Evolutionary conservation across 345 rosid species (phyloP), one percentile per base, ranked within the genome.

Genomic region (Citropsis articulata): DNA sequence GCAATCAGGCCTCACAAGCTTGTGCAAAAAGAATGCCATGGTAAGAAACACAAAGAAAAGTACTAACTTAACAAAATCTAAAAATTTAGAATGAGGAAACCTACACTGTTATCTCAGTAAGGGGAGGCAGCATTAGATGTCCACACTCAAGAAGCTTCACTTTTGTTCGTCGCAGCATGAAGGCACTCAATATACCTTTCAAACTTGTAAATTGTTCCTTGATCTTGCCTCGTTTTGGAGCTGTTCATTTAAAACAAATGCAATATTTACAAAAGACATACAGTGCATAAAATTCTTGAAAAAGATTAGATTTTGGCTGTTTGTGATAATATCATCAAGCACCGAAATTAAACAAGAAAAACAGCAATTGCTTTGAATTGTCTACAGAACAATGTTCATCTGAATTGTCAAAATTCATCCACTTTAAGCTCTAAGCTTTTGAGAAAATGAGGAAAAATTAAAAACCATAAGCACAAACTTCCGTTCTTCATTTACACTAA

Each of bases 131-230:
- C 67, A 81, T 88, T 75, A 94, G 80, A 85, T 84, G 84, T 79
- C 98, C 98, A 81, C 87, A 75, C 84, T 89, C 86, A 14, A 93
- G 85, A 57, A 93, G 98, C 85, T 85, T 81, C 68, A 91, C 75
- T 84, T 93, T 94, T 71, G 97, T 91, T 78, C 98, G 87, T 64
- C 93, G 87, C 77, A 94, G 90, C 98, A 94, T 94, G 79, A 94
- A 94, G 77, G 95, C 97, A 69, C 85, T 86, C 79, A 93, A 73
- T 74, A 91, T 75, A 76, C 69, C 80, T 75, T 91, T 93, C 82
- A 94, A 83, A 69, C 75, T 86, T 79, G 82, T 85, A 79, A 84
- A 89, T 27, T 85, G 85, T 61, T 84, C 87, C 75, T 85, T 88
- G 71, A 72, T 81, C 80, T 79, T 76, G 33, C 83, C 72, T 66